Conservation (phyloP, 148 eudicot genomes). For the Suaeda aralocaspica region DNA sequence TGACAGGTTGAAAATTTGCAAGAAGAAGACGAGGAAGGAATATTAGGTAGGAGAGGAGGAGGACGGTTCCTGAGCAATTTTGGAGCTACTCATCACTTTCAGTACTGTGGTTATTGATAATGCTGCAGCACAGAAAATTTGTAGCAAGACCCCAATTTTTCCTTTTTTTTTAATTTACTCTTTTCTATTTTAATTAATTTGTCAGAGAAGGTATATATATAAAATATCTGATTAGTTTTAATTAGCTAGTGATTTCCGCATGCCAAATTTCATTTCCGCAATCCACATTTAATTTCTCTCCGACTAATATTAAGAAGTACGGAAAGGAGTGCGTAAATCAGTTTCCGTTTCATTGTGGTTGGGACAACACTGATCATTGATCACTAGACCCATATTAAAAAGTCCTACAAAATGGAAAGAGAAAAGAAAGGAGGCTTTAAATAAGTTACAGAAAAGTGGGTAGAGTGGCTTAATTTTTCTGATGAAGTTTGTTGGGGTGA, state of each 20-base stretch:
- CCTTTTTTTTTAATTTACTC: neutral
- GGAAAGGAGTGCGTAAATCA: too few species aligned
- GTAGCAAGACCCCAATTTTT: neutral
- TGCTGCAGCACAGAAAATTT: neutral
- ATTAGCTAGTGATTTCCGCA: too few species aligned
- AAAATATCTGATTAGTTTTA: too few species aligned
- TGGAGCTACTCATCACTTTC: slow-evolving; percentile 48
- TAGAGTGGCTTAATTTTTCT: slow-evolving; percentile 27
- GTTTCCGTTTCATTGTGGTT: neutral
- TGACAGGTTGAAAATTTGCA: slow-evolving; percentile 52
- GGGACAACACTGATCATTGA: slow-evolving; percentile 19
- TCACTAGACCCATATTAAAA: slow-evolving; percentile 19
- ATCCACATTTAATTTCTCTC: too few species aligned
- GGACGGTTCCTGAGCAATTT: slow-evolving; percentile 40
- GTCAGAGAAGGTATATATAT: too few species aligned
- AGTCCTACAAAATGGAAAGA: slow-evolving; percentile 9
- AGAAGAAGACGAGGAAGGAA: slow-evolving; percentile 42
- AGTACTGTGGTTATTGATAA: slow-evolving; percentile 42
- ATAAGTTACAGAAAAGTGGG: slow-evolving; percentile 31
- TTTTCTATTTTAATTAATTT: neutral
- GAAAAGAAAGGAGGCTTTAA: slow-evolving; percentile 12
- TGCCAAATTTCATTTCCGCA: too few species aligned
- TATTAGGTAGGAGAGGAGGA: slow-evolving; percentile 34
- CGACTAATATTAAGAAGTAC: neutral
- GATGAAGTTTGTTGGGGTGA: slow-evolving; percentile 29